These are phyloP conservation scores for Ceratobasidium sp. DNA, from an alignment of 1,284 basidiomycete species.

Conservation along the genomic window DNA sequence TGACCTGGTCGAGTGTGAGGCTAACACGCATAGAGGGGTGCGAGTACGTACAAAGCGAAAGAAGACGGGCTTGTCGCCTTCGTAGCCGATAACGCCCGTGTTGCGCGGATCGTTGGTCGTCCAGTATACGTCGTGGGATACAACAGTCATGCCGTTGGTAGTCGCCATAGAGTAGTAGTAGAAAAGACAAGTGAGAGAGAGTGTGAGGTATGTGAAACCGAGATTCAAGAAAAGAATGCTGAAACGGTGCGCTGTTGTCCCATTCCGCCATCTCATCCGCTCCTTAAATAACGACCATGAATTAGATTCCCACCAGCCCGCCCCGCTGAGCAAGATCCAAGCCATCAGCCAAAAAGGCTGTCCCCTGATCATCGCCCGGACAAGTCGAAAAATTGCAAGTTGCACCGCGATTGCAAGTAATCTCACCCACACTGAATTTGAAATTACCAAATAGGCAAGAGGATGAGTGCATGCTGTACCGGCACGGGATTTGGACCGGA, in stretches of 20 bases:
- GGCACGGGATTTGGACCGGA: constrained; percentile 23
- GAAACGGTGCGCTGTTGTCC: constrained; percentile 17
- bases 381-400: constrained; percentile 1
- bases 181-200: not conserved
- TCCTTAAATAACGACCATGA: constrained; percentile 18
- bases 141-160: constrained; percentile 16
- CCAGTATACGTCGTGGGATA: constrained; percentile 69
- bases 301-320: not conserved
- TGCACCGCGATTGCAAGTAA: constrained; percentile 23
- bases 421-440: constrained; percentile 18
- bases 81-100: constrained; percentile 74
- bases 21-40: not conserved
- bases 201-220: constrained; percentile 2
- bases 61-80: constrained; percentile 60
- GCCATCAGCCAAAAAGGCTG: constrained; percentile 12
- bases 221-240: constrained; percentile 6
- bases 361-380: constrained; percentile 5
- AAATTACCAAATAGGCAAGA: constrained; percentile 29
- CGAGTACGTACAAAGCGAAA: constrained; percentile 38
- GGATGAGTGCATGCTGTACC: constrained; percentile 39
- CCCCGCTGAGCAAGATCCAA: not conserved
- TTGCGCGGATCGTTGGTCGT: constrained; percentile 71
- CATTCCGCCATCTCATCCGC: not conserved
- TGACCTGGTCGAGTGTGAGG: constrained; percentile 7
- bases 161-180: not conserved